Base-by-base conservation (phyloP, 768 basidiomycete genomes). In the Mycena leptocephala region DNA sequence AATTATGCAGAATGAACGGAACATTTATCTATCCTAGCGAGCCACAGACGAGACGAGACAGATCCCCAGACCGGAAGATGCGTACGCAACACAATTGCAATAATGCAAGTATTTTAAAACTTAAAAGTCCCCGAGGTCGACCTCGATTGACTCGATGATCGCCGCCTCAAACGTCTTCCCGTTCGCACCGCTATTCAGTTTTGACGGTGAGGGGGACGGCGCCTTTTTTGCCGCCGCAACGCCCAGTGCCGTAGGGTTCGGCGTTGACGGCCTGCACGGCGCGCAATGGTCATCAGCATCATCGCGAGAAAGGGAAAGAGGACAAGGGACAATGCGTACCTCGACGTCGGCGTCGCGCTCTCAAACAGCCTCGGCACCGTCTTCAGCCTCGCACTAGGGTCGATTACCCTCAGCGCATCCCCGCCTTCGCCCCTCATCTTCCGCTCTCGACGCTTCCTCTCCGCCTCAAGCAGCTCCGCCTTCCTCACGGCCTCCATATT, bases 401-500 rank as follows among this genome's bases (percentile, higher is more conserved):
- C 93, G 5, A 87, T 80, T 2, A 91, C 89, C 1, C 88, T 83
- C 5, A 85, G 18, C 28, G 24, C 35, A 1, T 83, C 30, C 83
- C 83, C 37, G 86, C n/a, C n/a, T n/a, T n/a, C n/a, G n/a, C n/a
- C n/a, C n/a, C n/a, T n/a, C n/a, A n/a, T n/a, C 81, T 91, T 93
- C 26, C 95, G 88, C 70, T 95, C 94, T 61, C 89, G 87, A 69
- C 93, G 88, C 84, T 94, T 95, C 62, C 93, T 88, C 81, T 96
- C 95, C 10, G 89, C 86, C 79, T 93, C 93, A 39, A 87, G 86
- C 39, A 93, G 83, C 84, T 98, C 97, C 0, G 95, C 94, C 77
- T 91, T 92, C 73, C 95, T 89, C 66, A 97, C 91, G 5, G 92
- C 91, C 80, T 97, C 98, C 78, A 92, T 77, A 72, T 98, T 98